A percentile compares a stretch with the other conserved stretches of the same genome.
Evolutionary conservation across 495 filamentous ascomycete species (phyloP).

Genomic region (Letharia lupina): DNA sequence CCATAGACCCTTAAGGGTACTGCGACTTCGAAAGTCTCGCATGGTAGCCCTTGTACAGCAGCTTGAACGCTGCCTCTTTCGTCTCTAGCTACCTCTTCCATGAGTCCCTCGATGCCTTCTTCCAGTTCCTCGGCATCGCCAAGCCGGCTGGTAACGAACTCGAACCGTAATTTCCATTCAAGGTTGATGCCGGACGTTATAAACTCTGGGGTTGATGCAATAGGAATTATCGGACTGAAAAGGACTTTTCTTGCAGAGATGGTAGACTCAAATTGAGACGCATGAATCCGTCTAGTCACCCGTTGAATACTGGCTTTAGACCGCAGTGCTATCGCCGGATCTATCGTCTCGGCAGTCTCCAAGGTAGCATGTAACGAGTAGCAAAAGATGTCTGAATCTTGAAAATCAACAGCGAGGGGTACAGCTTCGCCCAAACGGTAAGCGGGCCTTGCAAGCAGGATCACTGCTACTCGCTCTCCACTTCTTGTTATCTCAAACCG

Average conservation of each 20-base stretch:
- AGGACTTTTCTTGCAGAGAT: slow-evolving; percentile 69
- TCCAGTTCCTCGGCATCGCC: slow-evolving; percentile 23
- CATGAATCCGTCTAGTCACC: slow-evolving; percentile 73
- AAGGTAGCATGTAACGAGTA: slow-evolving; percentile 70
- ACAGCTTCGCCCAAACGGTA: slow-evolving; percentile 87
- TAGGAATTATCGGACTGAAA: slow-evolving; percentile 74
- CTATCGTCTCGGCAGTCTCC: slow-evolving; percentile 72
- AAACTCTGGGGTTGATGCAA: slow-evolving; percentile 75
- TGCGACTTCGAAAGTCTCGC: slow-evolving; percentile 83
- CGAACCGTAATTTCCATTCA: slow-evolving; percentile 78
- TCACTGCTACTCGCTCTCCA: slow-evolving; percentile 72
- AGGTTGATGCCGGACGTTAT: slow-evolving; percentile 76
- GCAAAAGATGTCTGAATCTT: slow-evolving; percentile 60
- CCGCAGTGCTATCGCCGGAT: slow-evolving; percentile 69
- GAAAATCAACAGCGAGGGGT: slow-evolving; percentile 73
- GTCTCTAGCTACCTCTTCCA: slow-evolving; percentile 52
- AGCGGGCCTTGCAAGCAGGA: slow-evolving; percentile 81
- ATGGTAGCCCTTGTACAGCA: slow-evolving; percentile 64
- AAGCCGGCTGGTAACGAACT: slow-evolving; percentile 65
- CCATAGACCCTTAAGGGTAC: slow-evolving; percentile 82
- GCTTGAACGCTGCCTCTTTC: slow-evolving; percentile 64
- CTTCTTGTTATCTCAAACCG: slow-evolving; percentile 91
- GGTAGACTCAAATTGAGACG: slow-evolving; percentile 66
- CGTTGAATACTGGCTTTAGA: slow-evolving; percentile 74
- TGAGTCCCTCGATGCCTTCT: slow-evolving; percentile 36